Conservation (phyloP, 768 basidiomycete species). For the Rhizopogon vesiculosus region DNA sequence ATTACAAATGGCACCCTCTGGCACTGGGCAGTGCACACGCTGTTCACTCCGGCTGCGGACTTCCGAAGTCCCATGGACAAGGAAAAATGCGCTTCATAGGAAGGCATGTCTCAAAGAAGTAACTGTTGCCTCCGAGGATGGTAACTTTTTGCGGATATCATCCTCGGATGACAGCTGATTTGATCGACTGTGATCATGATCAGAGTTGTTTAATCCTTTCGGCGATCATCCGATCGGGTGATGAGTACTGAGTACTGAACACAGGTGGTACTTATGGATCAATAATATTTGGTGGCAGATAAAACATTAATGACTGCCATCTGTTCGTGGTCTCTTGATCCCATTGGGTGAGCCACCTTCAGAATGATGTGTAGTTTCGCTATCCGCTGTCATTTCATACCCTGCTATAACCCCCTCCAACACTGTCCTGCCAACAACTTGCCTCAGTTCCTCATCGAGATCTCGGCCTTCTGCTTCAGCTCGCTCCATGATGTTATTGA, state of each 20-base stretch:
- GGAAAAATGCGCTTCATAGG: neutral
- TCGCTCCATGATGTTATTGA: constrained; percentile 63
- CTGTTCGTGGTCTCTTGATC: constrained; percentile 21
- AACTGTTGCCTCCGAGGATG: constrained; percentile 2
- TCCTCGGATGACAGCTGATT: constrained; percentile 16
- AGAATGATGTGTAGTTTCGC: constrained; percentile 1
- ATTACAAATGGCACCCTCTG: neutral
- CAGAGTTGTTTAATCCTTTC: constrained; percentile 17
- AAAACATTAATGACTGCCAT: constrained; percentile 10
- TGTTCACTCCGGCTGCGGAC: constrained; percentile 1
- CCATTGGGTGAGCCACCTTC: constrained; percentile 7
- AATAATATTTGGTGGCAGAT: neutral
- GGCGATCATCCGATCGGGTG: constrained; percentile 11
- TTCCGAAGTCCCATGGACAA: neutral
- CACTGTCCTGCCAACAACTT: constrained; percentile 58
- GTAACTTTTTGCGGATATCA: constrained; percentile 9
- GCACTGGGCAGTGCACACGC: neutral
- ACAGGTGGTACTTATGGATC: no score
- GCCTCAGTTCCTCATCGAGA: constrained; percentile 61
- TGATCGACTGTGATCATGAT: constrained; percentile 32
- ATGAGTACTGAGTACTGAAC: neutral
- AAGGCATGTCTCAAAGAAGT: constrained; percentile 1
- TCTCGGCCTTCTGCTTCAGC: constrained; percentile 54
- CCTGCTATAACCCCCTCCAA: constrained; percentile 63
- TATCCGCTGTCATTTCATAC: constrained; percentile 40